Conservation (phyloP, 768 basidiomycete genomes). For the Leccinum uliginosum region DNA sequence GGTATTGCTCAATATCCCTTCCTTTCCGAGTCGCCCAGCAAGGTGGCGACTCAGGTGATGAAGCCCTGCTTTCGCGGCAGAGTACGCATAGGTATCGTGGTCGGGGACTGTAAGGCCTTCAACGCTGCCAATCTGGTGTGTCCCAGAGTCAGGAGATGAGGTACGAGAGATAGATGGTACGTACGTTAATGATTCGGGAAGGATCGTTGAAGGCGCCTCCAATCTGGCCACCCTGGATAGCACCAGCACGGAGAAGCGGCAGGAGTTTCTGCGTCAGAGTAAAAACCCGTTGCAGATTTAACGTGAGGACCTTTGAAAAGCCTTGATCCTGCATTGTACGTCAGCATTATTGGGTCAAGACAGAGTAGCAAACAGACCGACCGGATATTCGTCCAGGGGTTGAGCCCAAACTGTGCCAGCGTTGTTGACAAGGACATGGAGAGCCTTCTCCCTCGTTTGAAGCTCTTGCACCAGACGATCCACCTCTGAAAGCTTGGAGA, state of each 20-base stretch:
- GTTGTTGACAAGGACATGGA: slow-evolving; percentile 63
- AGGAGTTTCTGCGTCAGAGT: slow-evolving; percentile 58
- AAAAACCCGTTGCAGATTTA: slow-evolving; percentile 63
- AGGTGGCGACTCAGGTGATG: slow-evolving; percentile 58
- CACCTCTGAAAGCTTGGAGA: slow-evolving; percentile 51
- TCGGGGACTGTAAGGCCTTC: slow-evolving; percentile 51
- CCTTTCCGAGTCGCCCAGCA: slow-evolving; percentile 50
- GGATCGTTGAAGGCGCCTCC: slow-evolving; percentile 40
- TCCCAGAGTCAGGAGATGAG: not conserved
- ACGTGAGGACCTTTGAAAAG: slow-evolving; percentile 55
- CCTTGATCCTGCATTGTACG: slow-evolving; percentile 41
- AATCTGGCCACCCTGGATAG: slow-evolving; percentile 35
- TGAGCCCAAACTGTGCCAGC: slow-evolving; percentile 57
- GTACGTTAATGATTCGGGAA: slow-evolving; percentile 58
- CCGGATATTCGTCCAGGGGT: slow-evolving; percentile 43
- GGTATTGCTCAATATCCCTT: slow-evolving; percentile 58
- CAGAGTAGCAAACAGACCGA: slow-evolving; percentile 16
- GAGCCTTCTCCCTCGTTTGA: slow-evolving; percentile 43
- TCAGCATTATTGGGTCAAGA: slow-evolving; percentile 1
- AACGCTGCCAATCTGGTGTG: slow-evolving; percentile 53
- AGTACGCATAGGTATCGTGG: slow-evolving; percentile 63
- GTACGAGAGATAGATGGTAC: slow-evolving; percentile 9
- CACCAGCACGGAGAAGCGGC: slow-evolving; percentile 50
- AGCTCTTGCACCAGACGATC: slow-evolving; percentile 49
- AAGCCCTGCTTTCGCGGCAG: slow-evolving; percentile 58